A percentile compares a stretch with the other conserved stretches of the same genome.
Conservation (phyloP, 495 filamentous ascomycete genomes). For the Emericellopsis terricola region DNA sequence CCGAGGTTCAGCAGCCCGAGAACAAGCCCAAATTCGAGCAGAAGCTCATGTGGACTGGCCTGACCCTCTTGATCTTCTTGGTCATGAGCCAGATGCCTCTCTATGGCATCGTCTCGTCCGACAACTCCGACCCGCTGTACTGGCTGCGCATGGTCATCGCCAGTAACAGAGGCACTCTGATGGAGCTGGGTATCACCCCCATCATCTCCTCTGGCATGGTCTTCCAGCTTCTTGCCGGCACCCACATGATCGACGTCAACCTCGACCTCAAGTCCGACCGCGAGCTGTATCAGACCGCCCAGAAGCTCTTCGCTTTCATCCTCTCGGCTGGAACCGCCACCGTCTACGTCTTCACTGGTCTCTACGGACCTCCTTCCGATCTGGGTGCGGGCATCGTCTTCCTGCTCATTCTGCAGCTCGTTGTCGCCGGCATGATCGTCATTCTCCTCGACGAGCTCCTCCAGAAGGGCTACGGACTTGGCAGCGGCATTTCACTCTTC, state of each 20-base stretch:
- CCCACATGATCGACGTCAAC: constrained; percentile 99
- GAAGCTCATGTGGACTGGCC: constrained; percentile 98
- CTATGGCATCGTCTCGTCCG: constrained; percentile 90
- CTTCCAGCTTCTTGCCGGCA: constrained; percentile 98
- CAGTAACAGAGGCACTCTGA: constrained; percentile 94
- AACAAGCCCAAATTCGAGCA: constrained; percentile 96
- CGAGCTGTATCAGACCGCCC: constrained; percentile 97
- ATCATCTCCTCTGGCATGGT: constrained; percentile 99
- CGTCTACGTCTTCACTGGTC: constrained; percentile 92
- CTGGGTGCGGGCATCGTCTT: constrained; percentile 96
- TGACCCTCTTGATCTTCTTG: constrained; percentile 94
- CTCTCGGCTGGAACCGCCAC: constrained; percentile 92
- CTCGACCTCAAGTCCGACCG: constrained; percentile 98
- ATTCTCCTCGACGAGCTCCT: constrained; percentile 98
- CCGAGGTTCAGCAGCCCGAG: constrained; percentile 95
- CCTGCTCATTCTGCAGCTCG: constrained; percentile 89
- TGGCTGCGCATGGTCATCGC: constrained; percentile 99
- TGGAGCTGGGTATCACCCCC: constrained; percentile 97
- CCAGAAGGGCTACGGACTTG: constrained; percentile 98
- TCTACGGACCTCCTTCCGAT: constrained; percentile 90
- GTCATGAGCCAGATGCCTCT: constrained; percentile 99
- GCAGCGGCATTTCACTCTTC: constrained; percentile 97
- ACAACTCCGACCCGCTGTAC: constrained; percentile 94
- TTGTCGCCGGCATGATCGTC: constrained; percentile 92
- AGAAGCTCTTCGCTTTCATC: constrained; percentile 98